Percentiles rank a stretch among this genome's conserved stretches.
Conservation (phyloP, 257 asterid species). For the Echium plantagineum region DNA sequence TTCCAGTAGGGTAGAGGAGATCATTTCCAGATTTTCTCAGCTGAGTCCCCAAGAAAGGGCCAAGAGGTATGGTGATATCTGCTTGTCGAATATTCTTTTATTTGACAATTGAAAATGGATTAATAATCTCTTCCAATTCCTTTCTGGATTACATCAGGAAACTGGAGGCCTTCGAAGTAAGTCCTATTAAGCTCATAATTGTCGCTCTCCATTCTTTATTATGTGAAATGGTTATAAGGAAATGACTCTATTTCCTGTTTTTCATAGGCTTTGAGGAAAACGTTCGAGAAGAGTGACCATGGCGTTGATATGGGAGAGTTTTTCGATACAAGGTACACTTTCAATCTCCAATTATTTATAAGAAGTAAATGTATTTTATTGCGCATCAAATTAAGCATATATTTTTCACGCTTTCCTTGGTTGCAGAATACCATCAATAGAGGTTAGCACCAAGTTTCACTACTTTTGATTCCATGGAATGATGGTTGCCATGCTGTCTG, state of each 20-base stretch:
- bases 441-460: constrained; percentile 28
- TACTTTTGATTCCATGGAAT: background rate
- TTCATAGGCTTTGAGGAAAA: constrained; percentile 60
- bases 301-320: constrained; percentile 44
- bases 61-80: constrained; percentile 42
- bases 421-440: constrained; percentile 63
- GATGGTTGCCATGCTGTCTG: background rate
- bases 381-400: constrained; percentile 1
- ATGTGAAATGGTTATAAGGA: constrained; percentile 3
- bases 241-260: constrained; percentile 10
- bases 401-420: constrained; percentile 10
- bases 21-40: constrained; percentile 71
- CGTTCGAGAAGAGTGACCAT: constrained; percentile 75
- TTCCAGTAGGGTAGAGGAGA: constrained; percentile 70
- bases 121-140: constrained; percentile 10
- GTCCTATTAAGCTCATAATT: constrained; percentile 12
- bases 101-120: background rate
- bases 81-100: constrained; percentile 5
- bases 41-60: constrained; percentile 77
- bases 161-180: constrained; percentile 87
- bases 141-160: constrained; percentile 45
- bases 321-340: constrained; percentile 57
- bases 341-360: background rate
- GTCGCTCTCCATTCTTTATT: constrained; percentile 3
- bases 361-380: background rate